Conservation (phyloP, 164 flowering plant genomes). For the Liquidambar formosana region DNA sequence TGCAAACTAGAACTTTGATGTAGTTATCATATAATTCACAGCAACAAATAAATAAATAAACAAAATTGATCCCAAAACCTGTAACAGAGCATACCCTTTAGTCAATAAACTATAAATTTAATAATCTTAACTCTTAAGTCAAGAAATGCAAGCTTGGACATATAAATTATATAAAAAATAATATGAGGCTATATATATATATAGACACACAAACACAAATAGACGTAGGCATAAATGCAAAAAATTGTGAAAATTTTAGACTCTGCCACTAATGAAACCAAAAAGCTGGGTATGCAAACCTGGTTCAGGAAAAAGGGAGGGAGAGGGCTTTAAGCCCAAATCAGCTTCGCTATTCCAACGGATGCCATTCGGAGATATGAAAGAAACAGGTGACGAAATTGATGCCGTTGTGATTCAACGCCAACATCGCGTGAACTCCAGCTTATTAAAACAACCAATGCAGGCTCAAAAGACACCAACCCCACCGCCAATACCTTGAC, state of each 20-base stretch:
- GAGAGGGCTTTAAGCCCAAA: slow-evolving; percentile 22
- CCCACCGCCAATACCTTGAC: slow-evolving; percentile 24
- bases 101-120: neutral
- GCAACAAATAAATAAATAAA: slow-evolving; percentile 5
- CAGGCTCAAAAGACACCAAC: slow-evolving; percentile 8
- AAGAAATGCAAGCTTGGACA: neutral
- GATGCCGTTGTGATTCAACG: slow-evolving; percentile 32
- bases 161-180: neutral
- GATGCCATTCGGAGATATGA: slow-evolving; percentile 35
- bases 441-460: slow-evolving; percentile 21
- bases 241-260: too few species aligned
- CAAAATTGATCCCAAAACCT: neutral
- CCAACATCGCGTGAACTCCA: slow-evolving; percentile 56
- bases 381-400: slow-evolving; percentile 39
- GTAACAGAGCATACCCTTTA: neutral
- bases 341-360: slow-evolving; percentile 13
- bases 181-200: neutral
- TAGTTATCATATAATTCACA: slow-evolving; percentile 3
- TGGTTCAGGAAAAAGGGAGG: neutral
- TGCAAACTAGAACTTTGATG: slow-evolving; percentile 1
- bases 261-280: neutral
- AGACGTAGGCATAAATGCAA: neutral
- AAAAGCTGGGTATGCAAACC: slow-evolving; percentile 9
- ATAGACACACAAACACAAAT: neutral
- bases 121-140: too few species aligned